Percentiles rank a stretch among this genome's conserved stretches.
Conservation (phyloP, 2,329 filamentous ascomycete genomes). For the Phyllosticta citrichinensis region DNA sequence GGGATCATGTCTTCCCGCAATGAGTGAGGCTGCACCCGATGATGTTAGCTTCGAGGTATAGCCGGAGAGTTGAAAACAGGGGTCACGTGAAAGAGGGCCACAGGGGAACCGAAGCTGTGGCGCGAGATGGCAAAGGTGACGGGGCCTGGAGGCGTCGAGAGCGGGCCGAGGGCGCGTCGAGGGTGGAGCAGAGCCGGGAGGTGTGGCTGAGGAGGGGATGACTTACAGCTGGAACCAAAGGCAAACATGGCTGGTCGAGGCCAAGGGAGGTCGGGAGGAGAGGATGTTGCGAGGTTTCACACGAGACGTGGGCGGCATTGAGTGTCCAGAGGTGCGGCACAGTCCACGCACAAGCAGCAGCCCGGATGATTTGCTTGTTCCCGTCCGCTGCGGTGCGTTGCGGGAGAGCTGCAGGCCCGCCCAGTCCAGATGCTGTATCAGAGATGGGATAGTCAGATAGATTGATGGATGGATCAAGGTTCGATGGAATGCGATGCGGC, state of each 20-base stretch:
- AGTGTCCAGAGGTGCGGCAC: background rate
- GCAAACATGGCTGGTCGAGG: slow-evolving; percentile 23
- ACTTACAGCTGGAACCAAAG: slow-evolving; percentile 25
- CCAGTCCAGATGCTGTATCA: background rate
- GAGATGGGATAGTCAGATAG: background rate
- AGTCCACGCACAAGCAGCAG: background rate
- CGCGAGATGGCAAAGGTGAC: background rate
- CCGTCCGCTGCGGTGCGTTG: background rate
- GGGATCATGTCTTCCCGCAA: slow-evolving; percentile 30
- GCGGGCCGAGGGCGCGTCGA: background rate
- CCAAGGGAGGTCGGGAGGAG: slow-evolving; percentile 2
- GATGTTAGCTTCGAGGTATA: background rate
- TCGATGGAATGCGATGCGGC: background rate
- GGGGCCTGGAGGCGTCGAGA: background rate
- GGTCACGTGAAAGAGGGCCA: slow-evolving; percentile 4
- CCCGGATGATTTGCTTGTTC: slow-evolving; percentile 5
- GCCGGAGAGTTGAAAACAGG: background rate
- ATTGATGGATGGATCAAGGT: background rate
- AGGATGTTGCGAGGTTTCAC: slow-evolving; percentile 5
- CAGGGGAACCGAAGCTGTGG: background rate
- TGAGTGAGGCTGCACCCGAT: slow-evolving; percentile 20
- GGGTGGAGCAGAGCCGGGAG: background rate
- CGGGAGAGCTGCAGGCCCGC: background rate
- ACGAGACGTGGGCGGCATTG: slow-evolving; percentile 6
- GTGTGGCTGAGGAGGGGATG: background rate